Percentiles rank a stretch among this genome's conserved stretches.
Conservation (phyloP, 2,329 filamentous ascomycete genomes). For the Stemphylium beticola region DNA sequence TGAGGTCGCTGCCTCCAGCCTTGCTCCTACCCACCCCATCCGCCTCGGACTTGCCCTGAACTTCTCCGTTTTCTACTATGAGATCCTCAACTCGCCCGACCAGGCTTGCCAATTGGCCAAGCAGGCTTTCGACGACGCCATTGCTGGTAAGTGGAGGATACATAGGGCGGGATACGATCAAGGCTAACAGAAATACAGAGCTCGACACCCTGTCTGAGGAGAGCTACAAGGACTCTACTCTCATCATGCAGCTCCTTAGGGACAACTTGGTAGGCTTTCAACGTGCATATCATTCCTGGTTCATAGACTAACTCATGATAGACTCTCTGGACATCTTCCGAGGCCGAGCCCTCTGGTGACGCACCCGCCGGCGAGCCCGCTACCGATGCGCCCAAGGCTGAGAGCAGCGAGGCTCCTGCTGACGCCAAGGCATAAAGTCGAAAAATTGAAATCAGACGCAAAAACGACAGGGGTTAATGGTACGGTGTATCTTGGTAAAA, state of each 20-base stretch:
- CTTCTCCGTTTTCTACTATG: conserved; percentile 99
- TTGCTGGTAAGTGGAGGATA: conserved; percentile 68
- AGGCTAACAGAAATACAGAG: conserved; percentile 61
- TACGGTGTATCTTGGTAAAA: conserved; percentile 44
- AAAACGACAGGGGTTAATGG: conserved; percentile 41
- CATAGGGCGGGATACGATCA: not conserved
- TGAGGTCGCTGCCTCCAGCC: conserved; percentile 86
- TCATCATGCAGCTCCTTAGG: conserved; percentile 98
- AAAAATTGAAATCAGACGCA: conserved; percentile 33
- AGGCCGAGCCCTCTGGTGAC: conserved; percentile 80
- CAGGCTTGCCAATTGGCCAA: conserved; percentile 98
- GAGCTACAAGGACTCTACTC: conserved; percentile 98
- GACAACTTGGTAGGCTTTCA: conserved; percentile 78
- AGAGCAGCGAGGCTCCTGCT: conserved; percentile 50
- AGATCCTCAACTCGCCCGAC: conserved; percentile 98
- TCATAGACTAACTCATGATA: conserved; percentile 47
- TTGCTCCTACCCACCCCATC: conserved; percentile 91
- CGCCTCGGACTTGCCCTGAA: conserved; percentile 90
- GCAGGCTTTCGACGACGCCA: conserved; percentile 95
- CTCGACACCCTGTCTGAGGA: conserved; percentile 97
- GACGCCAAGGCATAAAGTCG: conserved; percentile 67
- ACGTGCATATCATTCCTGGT: too few species aligned
- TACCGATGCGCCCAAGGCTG: conserved; percentile 56
- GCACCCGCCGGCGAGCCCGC: conserved; percentile 62
- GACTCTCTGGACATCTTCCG: conserved; percentile 99